These are phyloP conservation scores for Pelargonium fulgidum DNA, from an alignment of 441 rosid species.

Conservation along the genomic window DNA sequence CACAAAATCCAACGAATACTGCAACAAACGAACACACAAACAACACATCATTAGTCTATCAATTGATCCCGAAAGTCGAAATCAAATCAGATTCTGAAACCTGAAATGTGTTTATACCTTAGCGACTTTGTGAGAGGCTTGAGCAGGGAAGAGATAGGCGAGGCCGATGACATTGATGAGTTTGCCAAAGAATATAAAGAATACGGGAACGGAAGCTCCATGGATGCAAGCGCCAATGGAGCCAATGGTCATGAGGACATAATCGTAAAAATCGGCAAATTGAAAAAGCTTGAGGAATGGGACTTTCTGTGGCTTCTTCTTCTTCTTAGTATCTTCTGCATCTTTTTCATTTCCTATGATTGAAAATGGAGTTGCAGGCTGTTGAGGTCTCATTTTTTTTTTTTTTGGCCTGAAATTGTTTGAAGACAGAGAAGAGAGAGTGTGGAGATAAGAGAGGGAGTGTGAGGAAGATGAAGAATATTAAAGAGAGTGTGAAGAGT, in stretches of 20 bases:
- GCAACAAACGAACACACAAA: conserved; percentile 26
- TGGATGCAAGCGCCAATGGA: conserved; percentile 8
- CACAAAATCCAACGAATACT: conserved; percentile 92
- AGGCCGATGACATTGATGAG: not conserved
- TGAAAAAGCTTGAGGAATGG: not conserved
- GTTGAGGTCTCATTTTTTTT: not conserved
- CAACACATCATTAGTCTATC: conserved; percentile 1
- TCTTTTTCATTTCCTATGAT: not conserved
- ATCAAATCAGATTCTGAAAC: not conserved
- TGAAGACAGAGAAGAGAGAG: not conserved
- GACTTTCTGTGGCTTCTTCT: conserved; percentile 2
- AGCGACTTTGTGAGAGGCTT: conserved; percentile 6
- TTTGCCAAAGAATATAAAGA: conserved; percentile 9
- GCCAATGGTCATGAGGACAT: not conserved
- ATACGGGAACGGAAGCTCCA: not conserved
- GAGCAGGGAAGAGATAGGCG: conserved; percentile 7
- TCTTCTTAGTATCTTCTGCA: not conserved
- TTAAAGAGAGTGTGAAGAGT: conserved; percentile 4
- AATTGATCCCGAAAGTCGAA: not conserved
- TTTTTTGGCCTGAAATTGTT: not conserved
- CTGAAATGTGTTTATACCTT: too few relatives aligned
- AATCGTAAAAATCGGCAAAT: conserved; percentile 2
- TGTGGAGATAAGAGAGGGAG: too few relatives aligned
- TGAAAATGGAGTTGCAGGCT: not conserved
- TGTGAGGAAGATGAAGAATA: not conserved